A percentile compares a stretch with the other conserved stretches of the same genome.
These are phyloP conservation scores for Blastobotrys raffinosifermentans DNA, from an alignment of 1,139 yeast species.

Conservation along the genomic window DNA sequence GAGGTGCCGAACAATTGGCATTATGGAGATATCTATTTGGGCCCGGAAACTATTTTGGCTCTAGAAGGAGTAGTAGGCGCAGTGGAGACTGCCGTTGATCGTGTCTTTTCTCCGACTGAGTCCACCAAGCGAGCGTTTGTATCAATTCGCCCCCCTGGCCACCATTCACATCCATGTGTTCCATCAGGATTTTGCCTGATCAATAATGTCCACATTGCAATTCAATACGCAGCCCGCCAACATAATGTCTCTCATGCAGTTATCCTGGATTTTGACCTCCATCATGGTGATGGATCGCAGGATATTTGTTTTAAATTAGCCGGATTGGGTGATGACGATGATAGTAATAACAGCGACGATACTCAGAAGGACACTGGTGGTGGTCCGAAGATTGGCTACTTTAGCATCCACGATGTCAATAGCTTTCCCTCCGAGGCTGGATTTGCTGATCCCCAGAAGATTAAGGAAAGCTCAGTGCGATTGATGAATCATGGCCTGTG, in stretches of 20 bases:
- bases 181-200: constrained; percentile 87
- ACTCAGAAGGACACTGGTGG: constrained; percentile 5
- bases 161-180: constrained; percentile 77
- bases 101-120: constrained; percentile 34
- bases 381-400: constrained; percentile 54
- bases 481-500: constrained; percentile 70
- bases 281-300: constrained; percentile 91
- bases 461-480: constrained; percentile 76
- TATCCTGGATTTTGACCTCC: constrained; percentile 76
- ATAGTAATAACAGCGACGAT: constrained; percentile 13
- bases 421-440: constrained; percentile 83
- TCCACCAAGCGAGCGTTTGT: constrained; percentile 55
- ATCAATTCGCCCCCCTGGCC: constrained; percentile 80
- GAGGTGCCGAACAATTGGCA: constrained; percentile 85
- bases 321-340: constrained; percentile 44
- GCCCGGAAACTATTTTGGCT: constrained; percentile 63
- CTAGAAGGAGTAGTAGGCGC: constrained; percentile 78
- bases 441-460: constrained; percentile 64
- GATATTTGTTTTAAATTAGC: constrained; percentile 83
- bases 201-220: constrained; percentile 77
- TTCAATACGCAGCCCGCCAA: constrained; percentile 65
- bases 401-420: constrained; percentile 78
- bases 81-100: constrained; percentile 66
- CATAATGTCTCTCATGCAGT: constrained; percentile 76
- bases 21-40: constrained; percentile 73